These are phyloP conservation scores for Anastatica hierochuntica DNA, from an alignment of 345 rosid genomes.

Conservation along the genomic window DNA sequence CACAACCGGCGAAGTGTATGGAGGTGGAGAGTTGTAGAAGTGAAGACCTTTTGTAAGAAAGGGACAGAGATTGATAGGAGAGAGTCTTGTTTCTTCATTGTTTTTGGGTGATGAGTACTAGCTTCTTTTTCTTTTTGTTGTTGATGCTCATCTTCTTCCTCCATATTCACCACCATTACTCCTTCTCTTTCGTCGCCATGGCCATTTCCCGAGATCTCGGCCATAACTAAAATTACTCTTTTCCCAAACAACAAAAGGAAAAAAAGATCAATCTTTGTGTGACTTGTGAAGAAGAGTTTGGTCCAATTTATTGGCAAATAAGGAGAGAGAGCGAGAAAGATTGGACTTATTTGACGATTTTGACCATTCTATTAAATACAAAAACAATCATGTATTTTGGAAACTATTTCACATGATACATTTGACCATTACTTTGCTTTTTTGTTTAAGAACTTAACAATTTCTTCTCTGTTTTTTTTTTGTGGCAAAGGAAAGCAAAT, in stretches of 20 bases:
- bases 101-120: neutral
- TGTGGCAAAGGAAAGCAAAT: no score
- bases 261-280: neutral
- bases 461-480: no score
- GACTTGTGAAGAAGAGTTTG: slow-evolving; percentile 22
- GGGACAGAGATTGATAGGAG: slow-evolving; percentile 41
- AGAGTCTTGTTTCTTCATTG: slow-evolving; percentile 32
- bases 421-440: no score
- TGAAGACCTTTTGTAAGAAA: no score
- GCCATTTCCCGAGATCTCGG: slow-evolving; percentile 28
- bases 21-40: no score
- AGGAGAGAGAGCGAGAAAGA: neutral
- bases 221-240: slow-evolving; percentile 32
- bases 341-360: slow-evolving; percentile 7
- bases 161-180: slow-evolving; percentile 41
- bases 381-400: no score
- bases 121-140: slow-evolving; percentile 19
- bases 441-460: no score
- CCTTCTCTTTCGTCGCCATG: slow-evolving; percentile 21
- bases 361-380: neutral
- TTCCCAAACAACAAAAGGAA: neutral
- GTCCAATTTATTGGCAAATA: slow-evolving; percentile 25
- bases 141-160: slow-evolving; percentile 23
- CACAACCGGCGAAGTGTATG: no score
- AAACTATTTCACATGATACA: no score